These are phyloP conservation scores for Penicillium alfredii DNA, from an alignment of 495 filamentous ascomycete species.

Conservation along the genomic window DNA sequence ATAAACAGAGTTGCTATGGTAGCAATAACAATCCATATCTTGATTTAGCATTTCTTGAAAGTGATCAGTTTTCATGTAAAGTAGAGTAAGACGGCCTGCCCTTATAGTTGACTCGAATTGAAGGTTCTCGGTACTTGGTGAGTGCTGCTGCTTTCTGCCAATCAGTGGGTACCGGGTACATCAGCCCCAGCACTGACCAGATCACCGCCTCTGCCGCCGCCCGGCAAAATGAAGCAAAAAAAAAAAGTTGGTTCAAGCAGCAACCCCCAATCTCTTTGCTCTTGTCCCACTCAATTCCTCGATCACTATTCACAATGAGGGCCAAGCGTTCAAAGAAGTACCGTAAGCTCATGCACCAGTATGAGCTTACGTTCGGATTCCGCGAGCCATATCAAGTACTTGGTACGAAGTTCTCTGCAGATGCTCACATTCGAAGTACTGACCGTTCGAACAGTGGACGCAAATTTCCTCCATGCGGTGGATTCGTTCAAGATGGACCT, in stretches of 20 bases:
- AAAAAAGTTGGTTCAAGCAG: no score
- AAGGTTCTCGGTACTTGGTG: no score
- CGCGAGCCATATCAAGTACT: constrained; percentile 92
- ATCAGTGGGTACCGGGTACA: constrained; percentile 4
- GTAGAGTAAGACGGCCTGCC: no score
- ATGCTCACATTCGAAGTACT: constrained; percentile 3
- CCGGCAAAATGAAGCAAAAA: constrained; percentile 44
- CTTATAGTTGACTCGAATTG: no score
- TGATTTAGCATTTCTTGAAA: no score
- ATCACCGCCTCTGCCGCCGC: constrained; percentile 26
- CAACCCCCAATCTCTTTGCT: no score
- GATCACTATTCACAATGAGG: constrained; percentile 53
- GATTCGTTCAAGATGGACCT: constrained; percentile 77
- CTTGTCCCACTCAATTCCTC: not conserved
- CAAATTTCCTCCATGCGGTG: constrained; percentile 69
- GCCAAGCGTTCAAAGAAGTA: constrained; percentile 94
- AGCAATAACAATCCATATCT: no score
- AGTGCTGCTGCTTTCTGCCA: no score
- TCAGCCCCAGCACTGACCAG: constrained; percentile 25
- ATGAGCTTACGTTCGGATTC: constrained; percentile 75
- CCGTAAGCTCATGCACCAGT: constrained; percentile 92
- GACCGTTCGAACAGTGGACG: constrained; percentile 53
- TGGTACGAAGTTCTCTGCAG: constrained; percentile 35
- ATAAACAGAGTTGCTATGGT: no score
- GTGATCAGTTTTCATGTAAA: no score